These are phyloP conservation scores for Erysimum cheiranthoides DNA, from an alignment of 345 rosid species.

Conservation along the genomic window DNA sequence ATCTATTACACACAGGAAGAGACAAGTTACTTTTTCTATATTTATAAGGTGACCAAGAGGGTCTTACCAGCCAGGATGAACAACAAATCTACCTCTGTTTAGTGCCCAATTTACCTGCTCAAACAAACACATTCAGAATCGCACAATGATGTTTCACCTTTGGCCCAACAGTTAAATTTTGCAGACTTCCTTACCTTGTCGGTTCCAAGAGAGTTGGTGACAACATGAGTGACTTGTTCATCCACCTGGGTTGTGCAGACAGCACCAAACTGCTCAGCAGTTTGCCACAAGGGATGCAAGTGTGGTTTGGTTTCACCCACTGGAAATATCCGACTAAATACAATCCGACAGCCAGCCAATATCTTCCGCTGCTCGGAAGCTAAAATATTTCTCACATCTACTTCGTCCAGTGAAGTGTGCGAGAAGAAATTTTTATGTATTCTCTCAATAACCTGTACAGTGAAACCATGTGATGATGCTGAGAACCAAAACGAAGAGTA, in stretches of 20 bases:
- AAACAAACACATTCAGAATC: slow-evolving; percentile 42
- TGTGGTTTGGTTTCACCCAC: slow-evolving; percentile 96
- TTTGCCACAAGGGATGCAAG: slow-evolving; percentile 93
- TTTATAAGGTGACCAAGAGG: not conserved
- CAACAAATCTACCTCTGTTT: slow-evolving; percentile 76
- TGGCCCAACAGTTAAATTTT: not conserved
- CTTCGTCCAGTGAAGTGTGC: slow-evolving; percentile 71
- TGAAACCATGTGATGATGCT: slow-evolving; percentile 33
- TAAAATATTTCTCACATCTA: slow-evolving; percentile 87
- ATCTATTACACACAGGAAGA: slow-evolving; percentile 27
- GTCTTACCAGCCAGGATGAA: slow-evolving; percentile 95
- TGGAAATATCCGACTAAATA: slow-evolving; percentile 94
- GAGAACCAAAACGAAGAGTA: slow-evolving; percentile 21
- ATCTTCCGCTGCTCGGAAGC: slow-evolving; percentile 87
- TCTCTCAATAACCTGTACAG: slow-evolving; percentile 83
- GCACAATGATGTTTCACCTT: not conserved
- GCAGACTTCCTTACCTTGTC: slow-evolving; percentile 71
- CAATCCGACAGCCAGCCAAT: slow-evolving; percentile 81
- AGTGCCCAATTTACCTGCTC: slow-evolving; percentile 97
- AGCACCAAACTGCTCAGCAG: slow-evolving; percentile 98
- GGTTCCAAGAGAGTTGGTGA: slow-evolving; percentile 91
- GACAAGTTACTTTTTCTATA: not conserved
- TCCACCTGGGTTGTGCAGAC: slow-evolving; percentile 87
- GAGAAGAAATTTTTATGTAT: slow-evolving; percentile 81
- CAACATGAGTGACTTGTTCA: slow-evolving; percentile 96